A percentile compares a stretch with the other conserved stretches of the same genome.
Conservation (phyloP, 495 filamentous ascomycete genomes). For the Pyronema omphalodes region DNA sequence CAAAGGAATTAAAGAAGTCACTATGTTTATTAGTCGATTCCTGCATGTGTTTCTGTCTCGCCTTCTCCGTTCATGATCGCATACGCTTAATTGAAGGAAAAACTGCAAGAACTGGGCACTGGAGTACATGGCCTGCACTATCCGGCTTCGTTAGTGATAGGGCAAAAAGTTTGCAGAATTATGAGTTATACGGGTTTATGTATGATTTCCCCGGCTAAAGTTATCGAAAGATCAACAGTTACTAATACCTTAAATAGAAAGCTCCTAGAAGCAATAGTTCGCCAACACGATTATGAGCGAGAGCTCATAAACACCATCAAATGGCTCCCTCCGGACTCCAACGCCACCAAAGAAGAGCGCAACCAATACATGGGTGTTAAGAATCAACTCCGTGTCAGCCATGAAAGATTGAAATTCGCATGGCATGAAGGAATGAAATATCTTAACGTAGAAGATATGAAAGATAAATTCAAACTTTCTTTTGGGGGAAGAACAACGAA, state of each 20-base stretch:
- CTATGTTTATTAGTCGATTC: conserved; percentile 17
- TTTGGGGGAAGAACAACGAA: conserved; percentile 9
- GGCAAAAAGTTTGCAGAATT: neutral
- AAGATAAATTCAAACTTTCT: conserved; percentile 13
- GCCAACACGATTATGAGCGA: conserved; percentile 22
- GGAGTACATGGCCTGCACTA: conserved; percentile 23
- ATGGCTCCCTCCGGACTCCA: conserved; percentile 11
- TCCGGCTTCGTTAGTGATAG: conserved; percentile 19
- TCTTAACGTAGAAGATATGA: conserved; percentile 19
- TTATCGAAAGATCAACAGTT: too few relatives aligned
- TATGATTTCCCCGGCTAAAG: too few relatives aligned
- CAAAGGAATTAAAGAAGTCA: conserved; percentile 14
- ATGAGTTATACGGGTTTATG: neutral
- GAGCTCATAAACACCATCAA: conserved; percentile 19
- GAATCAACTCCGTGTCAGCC: conserved; percentile 1
- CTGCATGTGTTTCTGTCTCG: conserved; percentile 20
- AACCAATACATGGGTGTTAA: conserved; percentile 13
- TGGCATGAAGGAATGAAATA: conserved; percentile 18
- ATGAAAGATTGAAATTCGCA: conserved; percentile 7
- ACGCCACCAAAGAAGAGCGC: conserved; percentile 12
- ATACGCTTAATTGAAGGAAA: conserved; percentile 11
- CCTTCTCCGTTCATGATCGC: conserved; percentile 20
- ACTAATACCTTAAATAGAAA: conserved; percentile 8
- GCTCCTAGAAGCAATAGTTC: conserved; percentile 20
- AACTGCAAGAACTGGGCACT: conserved; percentile 12